Percentiles rank a stretch among this genome's conserved stretches.
phyloP scores from a whole-genome alignment of 2,329 filamentous ascomycete species.

The Didymella lethalis region DNA sequence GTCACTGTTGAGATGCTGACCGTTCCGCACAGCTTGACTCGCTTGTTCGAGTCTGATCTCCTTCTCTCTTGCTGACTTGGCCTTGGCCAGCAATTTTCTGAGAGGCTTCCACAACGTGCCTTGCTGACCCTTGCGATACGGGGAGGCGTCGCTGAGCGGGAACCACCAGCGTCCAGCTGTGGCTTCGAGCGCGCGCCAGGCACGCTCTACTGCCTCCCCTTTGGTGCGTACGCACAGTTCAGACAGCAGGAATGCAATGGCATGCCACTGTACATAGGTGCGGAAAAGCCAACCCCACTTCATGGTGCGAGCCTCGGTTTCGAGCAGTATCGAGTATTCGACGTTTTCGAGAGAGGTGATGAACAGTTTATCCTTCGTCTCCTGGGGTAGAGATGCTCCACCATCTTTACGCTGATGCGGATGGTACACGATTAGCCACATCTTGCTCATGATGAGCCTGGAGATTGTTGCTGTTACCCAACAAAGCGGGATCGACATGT shows the following conservation, averaged over 20 bases:
- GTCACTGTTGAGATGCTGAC: slow-evolving; percentile 22
- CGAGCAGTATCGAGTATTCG: slow-evolving; percentile 72
- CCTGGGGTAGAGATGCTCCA: slow-evolving; percentile 64
- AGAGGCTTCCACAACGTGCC: slow-evolving; percentile 71
- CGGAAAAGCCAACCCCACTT: slow-evolving; percentile 72
- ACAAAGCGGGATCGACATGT: slow-evolving; percentile 66
- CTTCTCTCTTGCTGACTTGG: slow-evolving; percentile 61
- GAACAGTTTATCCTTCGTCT: slow-evolving; percentile 73
- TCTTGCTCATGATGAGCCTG: slow-evolving; percentile 77
- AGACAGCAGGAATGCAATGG: slow-evolving; percentile 67
- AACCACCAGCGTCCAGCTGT: slow-evolving; percentile 55
- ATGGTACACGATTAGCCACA: slow-evolving; percentile 80
- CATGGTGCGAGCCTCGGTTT: slow-evolving; percentile 67
- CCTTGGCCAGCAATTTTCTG: slow-evolving; percentile 66
- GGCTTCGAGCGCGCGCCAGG: slow-evolving; percentile 65
- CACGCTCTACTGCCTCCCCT: slow-evolving; percentile 66
- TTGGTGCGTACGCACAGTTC: slow-evolving; percentile 66
- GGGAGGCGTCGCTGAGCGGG: slow-evolving; percentile 34
- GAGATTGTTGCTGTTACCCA: slow-evolving; percentile 74
- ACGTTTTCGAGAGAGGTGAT: slow-evolving; percentile 76
- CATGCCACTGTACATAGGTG: slow-evolving; percentile 72
- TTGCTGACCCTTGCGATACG: slow-evolving; percentile 44
- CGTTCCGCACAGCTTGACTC: slow-evolving; percentile 36
- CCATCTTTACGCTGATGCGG: slow-evolving; percentile 70
- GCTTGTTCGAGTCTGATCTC: slow-evolving; percentile 56